phyloP scores from a whole-genome alignment of 73 alveolate species.

The Blepharisma japonicum region DNA sequence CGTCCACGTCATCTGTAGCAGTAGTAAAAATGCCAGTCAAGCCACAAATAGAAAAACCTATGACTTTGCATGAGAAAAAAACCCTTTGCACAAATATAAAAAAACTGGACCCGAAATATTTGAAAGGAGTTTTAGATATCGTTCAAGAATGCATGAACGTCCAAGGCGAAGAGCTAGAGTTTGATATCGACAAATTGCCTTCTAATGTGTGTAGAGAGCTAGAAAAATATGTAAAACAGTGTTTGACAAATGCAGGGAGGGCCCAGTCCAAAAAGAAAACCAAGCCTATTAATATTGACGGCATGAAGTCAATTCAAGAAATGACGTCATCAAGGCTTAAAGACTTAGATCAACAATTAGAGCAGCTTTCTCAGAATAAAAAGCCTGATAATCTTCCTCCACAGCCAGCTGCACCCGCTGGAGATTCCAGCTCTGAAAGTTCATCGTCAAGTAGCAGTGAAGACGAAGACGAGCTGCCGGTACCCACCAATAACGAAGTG shows the following conservation, averaged over 20 bases:
- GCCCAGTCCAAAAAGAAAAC: not conserved
- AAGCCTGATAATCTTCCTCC: not conserved
- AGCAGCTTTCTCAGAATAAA: not conserved
- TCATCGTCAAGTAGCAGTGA: not conserved
- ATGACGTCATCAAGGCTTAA: not conserved
- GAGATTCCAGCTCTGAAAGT: not conserved
- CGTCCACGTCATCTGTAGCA: no score
- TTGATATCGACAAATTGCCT: constrained; percentile 41
- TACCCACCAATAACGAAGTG: not conserved
- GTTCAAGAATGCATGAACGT: constrained; percentile 32
- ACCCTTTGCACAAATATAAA: constrained; percentile 35
- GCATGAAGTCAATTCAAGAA: not conserved
- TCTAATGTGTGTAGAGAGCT: constrained; percentile 37
- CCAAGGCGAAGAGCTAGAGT: constrained; percentile 39
- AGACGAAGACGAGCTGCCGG: not conserved
- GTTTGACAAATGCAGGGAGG: not conserved
- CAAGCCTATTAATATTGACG: not conserved
- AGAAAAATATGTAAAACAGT: constrained; percentile 31
- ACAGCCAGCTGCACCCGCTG: not conserved
- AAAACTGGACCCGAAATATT: constrained; percentile 34
- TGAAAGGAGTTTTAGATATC: constrained; percentile 48
- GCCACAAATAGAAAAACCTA: constrained; percentile 27
- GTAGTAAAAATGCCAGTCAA: no score
- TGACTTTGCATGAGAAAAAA: constrained; percentile 37
- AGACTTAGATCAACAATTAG: not conserved